Conservation (phyloP, 345 rosid genomes). For the Lumnitzera racemosa region DNA sequence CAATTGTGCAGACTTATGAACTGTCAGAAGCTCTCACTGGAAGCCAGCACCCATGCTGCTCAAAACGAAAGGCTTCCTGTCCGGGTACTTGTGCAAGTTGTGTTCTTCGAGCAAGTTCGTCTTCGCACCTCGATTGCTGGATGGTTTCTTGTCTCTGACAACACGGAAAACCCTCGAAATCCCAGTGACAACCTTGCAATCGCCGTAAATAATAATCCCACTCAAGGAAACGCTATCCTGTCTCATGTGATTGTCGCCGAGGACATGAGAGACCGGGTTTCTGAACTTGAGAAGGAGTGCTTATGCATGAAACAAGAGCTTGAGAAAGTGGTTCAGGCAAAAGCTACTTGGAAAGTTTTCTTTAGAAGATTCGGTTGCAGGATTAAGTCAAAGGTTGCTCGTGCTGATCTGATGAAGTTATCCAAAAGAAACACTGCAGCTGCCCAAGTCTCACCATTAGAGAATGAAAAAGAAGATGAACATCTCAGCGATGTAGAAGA, state of each 20-base stretch:
- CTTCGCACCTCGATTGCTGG: conserved; percentile 70
- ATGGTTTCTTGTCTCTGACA: conserved; percentile 62
- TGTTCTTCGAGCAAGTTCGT: conserved; percentile 86
- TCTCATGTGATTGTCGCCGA: conserved; percentile 20
- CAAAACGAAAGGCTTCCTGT: conserved; percentile 91
- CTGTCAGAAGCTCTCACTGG: conserved; percentile 85
- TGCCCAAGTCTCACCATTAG: conserved; percentile 8
- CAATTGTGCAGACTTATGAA: conserved; percentile 69
- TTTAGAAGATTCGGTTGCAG: conserved; percentile 29
- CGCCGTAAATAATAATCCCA: conserved; percentile 22
- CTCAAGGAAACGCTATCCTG: conserved; percentile 10
- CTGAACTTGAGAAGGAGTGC: conserved; percentile 75
- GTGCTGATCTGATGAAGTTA: conserved; percentile 15
- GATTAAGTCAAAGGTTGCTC: conserved; percentile 23
- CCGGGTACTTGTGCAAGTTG: conserved; percentile 74
- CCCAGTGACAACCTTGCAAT: conserved; percentile 31
- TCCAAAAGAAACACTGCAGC: conserved; percentile 11
- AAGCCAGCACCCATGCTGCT: conserved; percentile 89
- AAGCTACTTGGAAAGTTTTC: conserved; percentile 56
- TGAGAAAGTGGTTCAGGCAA: conserved; percentile 57
- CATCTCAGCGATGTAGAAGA: conserved; percentile 10
- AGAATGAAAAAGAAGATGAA: conserved; percentile 16
- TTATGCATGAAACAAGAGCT: conserved; percentile 70
- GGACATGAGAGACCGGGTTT: conserved; percentile 62
- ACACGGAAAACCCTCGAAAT: conserved; percentile 35